Conservation (phyloP, 1,284 basidiomycete genomes). For the Papiliotrema terrestris region DNA sequence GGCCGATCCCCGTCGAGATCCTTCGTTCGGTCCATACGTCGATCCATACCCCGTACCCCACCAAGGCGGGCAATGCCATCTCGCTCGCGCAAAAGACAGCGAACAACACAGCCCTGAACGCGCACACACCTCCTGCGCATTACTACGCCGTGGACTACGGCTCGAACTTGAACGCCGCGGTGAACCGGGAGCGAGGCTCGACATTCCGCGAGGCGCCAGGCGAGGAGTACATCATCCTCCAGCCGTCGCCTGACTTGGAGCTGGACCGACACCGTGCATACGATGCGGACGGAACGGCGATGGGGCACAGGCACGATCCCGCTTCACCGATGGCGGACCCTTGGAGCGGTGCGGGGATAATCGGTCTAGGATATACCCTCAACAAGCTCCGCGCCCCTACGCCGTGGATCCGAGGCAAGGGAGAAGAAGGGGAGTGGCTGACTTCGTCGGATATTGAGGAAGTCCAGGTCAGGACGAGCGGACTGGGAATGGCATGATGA, state of each 20-base stretch:
- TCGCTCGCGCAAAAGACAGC: not conserved
- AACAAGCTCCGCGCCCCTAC: conserved; percentile 16
- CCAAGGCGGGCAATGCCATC: too few relatives aligned
- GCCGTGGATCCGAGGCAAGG: conserved; percentile 11
- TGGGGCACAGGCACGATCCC: not conserved
- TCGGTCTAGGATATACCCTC: conserved; percentile 17
- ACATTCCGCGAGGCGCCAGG: too few relatives aligned
- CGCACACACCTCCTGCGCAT: not conserved
- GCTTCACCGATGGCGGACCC: not conserved
- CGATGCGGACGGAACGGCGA: too few relatives aligned
- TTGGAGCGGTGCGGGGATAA: conserved; percentile 5
- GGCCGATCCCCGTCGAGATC: conserved; percentile 2
- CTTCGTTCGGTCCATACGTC: not conserved
- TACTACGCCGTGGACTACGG: not conserved
- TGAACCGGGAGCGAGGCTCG: too few relatives aligned
- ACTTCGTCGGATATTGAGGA: conserved; percentile 7
- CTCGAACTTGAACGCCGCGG: too few relatives aligned
- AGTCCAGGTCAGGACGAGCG: conserved; percentile 1
- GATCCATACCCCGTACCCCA: too few relatives aligned
- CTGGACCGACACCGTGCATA: too few relatives aligned
- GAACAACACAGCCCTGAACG: not conserved
- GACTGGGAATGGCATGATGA: conserved; percentile 5
- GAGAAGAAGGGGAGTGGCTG: conserved; percentile 14
- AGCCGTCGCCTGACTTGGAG: too few relatives aligned
- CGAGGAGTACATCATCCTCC: too few relatives aligned